A percentile compares a stretch with the other conserved stretches of the same genome.
These are phyloP conservation scores for Cercospora citrullina DNA, from an alignment of 2,329 filamentous ascomycete genomes.

Conservation along the genomic window DNA sequence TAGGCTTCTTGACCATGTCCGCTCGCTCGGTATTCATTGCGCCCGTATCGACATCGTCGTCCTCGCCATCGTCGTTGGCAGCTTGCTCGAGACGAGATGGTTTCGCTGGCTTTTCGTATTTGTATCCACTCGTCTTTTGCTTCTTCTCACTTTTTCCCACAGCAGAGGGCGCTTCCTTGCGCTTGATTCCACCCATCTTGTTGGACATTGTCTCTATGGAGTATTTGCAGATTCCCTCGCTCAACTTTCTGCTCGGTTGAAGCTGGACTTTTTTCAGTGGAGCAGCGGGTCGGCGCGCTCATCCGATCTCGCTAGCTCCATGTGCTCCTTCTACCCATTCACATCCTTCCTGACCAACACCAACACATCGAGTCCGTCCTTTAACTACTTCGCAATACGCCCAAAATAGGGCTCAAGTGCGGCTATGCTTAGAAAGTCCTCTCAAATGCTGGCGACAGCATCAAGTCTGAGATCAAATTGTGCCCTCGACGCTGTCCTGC, in stretches of 20 bases:
- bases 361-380: neutral
- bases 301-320: neutral
- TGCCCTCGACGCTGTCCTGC: neutral
- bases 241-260: neutral
- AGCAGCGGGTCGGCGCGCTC: neutral
- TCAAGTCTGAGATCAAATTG: neutral
- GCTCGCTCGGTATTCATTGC: constrained; percentile 19
- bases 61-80: constrained; percentile 32
- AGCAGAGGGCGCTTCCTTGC: constrained; percentile 40
- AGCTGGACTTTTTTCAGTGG: constrained; percentile 8
- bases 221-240: neutral
- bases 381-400: neutral
- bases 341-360: neutral
- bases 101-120: constrained; percentile 32
- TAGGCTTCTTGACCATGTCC: constrained; percentile 18
- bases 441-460: neutral
- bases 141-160: constrained; percentile 37
- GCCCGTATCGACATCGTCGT: constrained; percentile 20
- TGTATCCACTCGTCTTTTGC: constrained; percentile 42
- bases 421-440: neutral
- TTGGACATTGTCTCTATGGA: neutral
- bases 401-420: neutral
- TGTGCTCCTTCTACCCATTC: neutral
- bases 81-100: constrained; percentile 32
- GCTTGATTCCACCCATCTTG: constrained; percentile 43